Evolutionary conservation across 495 filamentous ascomycete species (phyloP).

Genomic region (Hypoxylon fragiforme): DNA sequence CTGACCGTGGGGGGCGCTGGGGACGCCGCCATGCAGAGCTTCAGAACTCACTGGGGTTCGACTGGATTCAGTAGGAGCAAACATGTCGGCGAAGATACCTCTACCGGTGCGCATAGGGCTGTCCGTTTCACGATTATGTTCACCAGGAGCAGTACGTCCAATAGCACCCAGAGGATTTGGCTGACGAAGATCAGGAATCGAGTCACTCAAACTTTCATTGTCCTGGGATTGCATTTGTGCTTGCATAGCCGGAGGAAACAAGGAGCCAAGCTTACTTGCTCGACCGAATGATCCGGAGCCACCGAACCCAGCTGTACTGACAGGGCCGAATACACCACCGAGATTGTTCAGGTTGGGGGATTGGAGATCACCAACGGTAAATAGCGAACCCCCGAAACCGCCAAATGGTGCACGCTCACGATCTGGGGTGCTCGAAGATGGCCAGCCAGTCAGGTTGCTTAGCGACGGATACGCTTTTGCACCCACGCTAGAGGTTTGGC

Average conservation of each 20-base stretch:
- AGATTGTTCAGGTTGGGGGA: constrained; percentile 70
- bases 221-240: constrained; percentile 78
- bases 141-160: constrained; percentile 55
- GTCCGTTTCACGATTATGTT: constrained; percentile 58
- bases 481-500: constrained; percentile 83
- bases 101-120: constrained; percentile 63
- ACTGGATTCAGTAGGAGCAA: constrained; percentile 43
- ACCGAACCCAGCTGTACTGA: constrained; percentile 47
- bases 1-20: constrained; percentile 40
- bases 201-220: constrained; percentile 53
- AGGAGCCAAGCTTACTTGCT: constrained; percentile 79
- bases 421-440: constrained; percentile 72
- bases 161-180: constrained; percentile 56
- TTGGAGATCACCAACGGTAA: constrained; percentile 72
- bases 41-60: constrained; percentile 43
- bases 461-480: constrained; percentile 71
- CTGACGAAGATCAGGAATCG: constrained; percentile 54
- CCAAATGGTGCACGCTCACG: constrained; percentile 68
- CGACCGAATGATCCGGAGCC: constrained; percentile 67
- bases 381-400: constrained; percentile 74
- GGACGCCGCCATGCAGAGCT: constrained; percentile 33
- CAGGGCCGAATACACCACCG: constrained; percentile 53
- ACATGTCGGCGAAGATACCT: constrained; percentile 61
- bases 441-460: constrained; percentile 70
- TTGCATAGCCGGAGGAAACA: constrained; percentile 87